Evolutionary conservation across 2,329 filamentous ascomycete species (phyloP), one percentile per base, ranked within the genome.

Genomic region (Grosmannia penicillata): DNA sequence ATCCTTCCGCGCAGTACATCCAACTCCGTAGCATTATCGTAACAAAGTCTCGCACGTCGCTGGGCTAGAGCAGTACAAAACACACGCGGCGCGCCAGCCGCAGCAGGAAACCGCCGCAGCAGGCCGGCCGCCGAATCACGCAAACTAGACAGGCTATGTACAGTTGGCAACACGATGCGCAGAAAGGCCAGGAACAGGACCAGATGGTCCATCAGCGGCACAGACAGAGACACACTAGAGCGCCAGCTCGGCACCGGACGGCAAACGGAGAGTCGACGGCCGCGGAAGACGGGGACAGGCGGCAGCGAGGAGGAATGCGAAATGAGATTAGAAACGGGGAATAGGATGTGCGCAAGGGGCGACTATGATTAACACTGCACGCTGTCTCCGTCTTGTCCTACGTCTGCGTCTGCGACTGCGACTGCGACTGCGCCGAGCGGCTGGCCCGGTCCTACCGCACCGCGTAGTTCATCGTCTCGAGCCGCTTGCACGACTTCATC

Each of bases 401-500:
- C 33, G 7, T 18, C n/a, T 14, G 19, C n/a, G 13, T 8, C n/a
- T 29, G 4, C 23, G 8, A 29, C 26, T 35, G 15, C 19, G 26
- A 8, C 25, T 33, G 24, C 5, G 27, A 4, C 10, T 24, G 13
- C 22, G 10, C 8, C 14, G 9, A 11, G 7, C 14, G 18, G 32
- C 10, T 22, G 26, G 6, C 17, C 15, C 21, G 18, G n/a, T 17
- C 28, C 38, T 34, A 43, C 24, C 37, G 34, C 27, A 41, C 37
- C 21, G 37, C 33, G 18, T 41, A 37, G n/a, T 56, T 55, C 41
- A 73, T 49, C 24, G 53, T 56, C 32, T 62, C 56, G 43, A 78
- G 54, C 45, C 68, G 59, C 43, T 64, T 56, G 51, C 74, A 78
- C 39, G 63, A 63, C 14, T 62, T 61, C 62, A 66, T 68, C 43